phyloP scores from a whole-genome alignment of 495 filamentous ascomycete genomes.

The Aspergillus cristatus region DNA sequence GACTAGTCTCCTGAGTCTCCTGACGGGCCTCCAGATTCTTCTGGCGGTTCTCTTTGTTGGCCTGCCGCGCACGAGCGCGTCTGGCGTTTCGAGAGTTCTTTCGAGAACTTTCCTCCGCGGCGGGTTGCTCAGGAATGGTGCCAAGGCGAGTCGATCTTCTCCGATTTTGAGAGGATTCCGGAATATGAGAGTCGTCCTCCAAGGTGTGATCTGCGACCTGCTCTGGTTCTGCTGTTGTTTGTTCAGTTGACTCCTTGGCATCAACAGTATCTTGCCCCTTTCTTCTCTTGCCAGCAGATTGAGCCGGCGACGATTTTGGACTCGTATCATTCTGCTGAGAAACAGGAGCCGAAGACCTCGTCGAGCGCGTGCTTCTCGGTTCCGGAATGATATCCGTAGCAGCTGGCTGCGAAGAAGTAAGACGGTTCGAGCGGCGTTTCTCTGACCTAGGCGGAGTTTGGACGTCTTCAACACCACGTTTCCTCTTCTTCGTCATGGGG shows the following conservation, averaged over 20 bases:
- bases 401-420: slow-evolving; percentile 11
- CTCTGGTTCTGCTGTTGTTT: not conserved
- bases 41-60: no score
- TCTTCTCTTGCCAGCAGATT: slow-evolving; percentile 16
- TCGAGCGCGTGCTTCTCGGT: slow-evolving; percentile 3
- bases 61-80: no score
- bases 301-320: slow-evolving; percentile 8
- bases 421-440: slow-evolving; percentile 24
- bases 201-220: not conserved
- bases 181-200: no score
- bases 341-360: slow-evolving; percentile 1
- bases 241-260: not conserved
- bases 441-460: slow-evolving; percentile 10
- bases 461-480: slow-evolving; percentile 19
- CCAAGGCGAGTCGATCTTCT: not conserved
- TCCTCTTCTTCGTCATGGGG: slow-evolving; percentile 28
- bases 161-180: not conserved
- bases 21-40: no score
- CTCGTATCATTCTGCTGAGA: slow-evolving; percentile 5
- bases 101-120: not conserved
- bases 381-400: slow-evolving; percentile 7
- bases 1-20: not conserved
- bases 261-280: slow-evolving; percentile 13
- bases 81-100: not conserved
- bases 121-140: not conserved